These are phyloP conservation scores for Aechmea fasciata DNA, from an alignment of 176 grass and related monocot species.

Conservation along the genomic window DNA sequence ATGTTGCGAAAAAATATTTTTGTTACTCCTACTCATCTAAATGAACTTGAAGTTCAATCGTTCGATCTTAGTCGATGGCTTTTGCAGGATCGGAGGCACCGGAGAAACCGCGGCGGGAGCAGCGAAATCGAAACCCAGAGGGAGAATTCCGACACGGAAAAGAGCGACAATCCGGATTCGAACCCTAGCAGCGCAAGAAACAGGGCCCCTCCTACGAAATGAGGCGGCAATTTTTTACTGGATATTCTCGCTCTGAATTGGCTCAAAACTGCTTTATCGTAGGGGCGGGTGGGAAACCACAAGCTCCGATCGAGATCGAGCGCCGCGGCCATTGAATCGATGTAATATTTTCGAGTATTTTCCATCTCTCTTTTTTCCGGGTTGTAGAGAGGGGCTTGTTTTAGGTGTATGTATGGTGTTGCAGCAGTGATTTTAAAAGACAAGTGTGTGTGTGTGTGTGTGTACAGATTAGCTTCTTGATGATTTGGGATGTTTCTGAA, in stretches of 20 bases:
- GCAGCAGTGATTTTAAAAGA: not conserved
- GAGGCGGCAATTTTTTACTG: not conserved
- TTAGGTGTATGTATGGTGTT: constrained; percentile 9
- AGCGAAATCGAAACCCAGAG: constrained; percentile 57
- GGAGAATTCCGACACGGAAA: constrained; percentile 73
- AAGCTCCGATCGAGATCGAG: not conserved
- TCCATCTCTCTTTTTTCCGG: not conserved
- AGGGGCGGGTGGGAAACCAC: not conserved
- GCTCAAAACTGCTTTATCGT: not conserved
- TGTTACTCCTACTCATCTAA: no score
- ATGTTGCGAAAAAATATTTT: no score
- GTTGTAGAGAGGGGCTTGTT: not conserved
- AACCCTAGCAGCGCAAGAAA: constrained; percentile 36
- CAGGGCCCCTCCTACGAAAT: constrained; percentile 41
- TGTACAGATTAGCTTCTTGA: not conserved
- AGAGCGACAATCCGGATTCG: constrained; percentile 67
- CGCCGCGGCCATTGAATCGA: not conserved
- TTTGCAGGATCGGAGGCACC: constrained; percentile 54
- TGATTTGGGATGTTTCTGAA: not conserved
- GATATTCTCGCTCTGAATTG: not conserved
- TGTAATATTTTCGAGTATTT: not conserved
- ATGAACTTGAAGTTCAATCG: not conserved
- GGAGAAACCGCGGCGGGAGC: constrained; percentile 39
- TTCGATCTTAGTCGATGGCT: not conserved
- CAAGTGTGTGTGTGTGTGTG: not conserved